Base-by-base conservation (phyloP, 371 early-diverging fungal genomes). In the Haplosporangium sp. region DNA sequence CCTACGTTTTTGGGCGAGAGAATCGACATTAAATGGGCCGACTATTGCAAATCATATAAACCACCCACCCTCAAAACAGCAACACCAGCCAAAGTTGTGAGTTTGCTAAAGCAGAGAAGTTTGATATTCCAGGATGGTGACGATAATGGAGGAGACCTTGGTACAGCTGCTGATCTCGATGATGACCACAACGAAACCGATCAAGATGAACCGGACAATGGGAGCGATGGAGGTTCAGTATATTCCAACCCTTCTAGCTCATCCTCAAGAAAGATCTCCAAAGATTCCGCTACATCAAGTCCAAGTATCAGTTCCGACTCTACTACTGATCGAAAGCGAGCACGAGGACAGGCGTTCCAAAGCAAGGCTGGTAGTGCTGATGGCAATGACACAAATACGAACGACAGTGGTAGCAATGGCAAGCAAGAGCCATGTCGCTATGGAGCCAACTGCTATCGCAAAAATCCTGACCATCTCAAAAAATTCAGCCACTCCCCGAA, bases 1-100 rank as follows among this genome's bases (percentile, higher is more conserved):
- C 89, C 90, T 0, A 77, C 70, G 4, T 90, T 75, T 67, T 68
- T 90, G 17, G 88, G 88, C 10, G 83, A 78, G 34, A 52, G 79
- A 6, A 67, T 78, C 35, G 79, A 78, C 39, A 60, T 78, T 65
- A 73, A 70, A n/a, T 78, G 79, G 79, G 39, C 47, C 0, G 79
- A 78, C 35, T 78, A 78, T 37, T 78, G 79, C 67, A 78, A 67
- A 62, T 65, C 79, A 11, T 78, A 78, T 39, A 78, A 48, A 20
- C 63, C 79, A 2, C 79, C 74, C 6, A 63, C 74, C 2, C 64
- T 70, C 55, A 78, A 78, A 53, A n/a, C 56, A 1, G 79, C 79
- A 4, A 73, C 74, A 0, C 58, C 74, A 9, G 74, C 79, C 11
- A 73, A 78, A 19, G 67, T 78, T 1, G 79, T 78, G 15, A 63